Conservation (phyloP, 768 basidiomycete genomes). For the Lactifluus pinguis region DNA sequence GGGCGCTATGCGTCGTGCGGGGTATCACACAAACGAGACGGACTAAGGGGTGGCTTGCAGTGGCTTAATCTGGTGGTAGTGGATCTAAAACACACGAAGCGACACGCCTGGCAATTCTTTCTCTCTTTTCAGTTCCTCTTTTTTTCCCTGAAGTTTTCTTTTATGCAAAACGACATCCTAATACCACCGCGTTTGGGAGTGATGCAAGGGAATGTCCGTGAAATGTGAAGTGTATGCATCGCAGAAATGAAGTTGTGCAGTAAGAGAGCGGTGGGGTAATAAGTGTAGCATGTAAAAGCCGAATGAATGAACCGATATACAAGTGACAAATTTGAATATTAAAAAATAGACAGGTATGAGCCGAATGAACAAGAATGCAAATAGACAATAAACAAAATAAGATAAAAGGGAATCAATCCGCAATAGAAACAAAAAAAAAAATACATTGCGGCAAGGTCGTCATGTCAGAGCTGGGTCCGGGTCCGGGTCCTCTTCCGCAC, state of each 20-base stretch:
- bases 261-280: no score
- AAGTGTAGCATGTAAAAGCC: neutral
- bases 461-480: neutral
- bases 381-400: conserved; percentile 14
- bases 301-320: neutral
- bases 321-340: conserved; percentile 1
- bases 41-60: conserved; percentile 22
- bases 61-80: neutral
- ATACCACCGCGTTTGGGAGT: conserved; percentile 3
- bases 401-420: conserved; percentile 5
- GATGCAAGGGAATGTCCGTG: neutral
- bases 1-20: conserved; percentile 80
- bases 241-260: neutral
- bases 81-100: conserved; percentile 3
- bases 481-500: conserved; percentile 24
- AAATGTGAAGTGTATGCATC: neutral
- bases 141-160: neutral
- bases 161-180: conserved; percentile 11
- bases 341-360: neutral
- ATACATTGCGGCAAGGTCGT: neutral
- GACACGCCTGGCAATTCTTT: neutral
- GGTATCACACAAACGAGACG: conserved; percentile 82
- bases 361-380: neutral
- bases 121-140: neutral
- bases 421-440: neutral